Evolutionary conservation across 441 rosid species (phyloP), one percentile per base, ranked within the genome.

Genomic region (Mallotus repandus): DNA sequence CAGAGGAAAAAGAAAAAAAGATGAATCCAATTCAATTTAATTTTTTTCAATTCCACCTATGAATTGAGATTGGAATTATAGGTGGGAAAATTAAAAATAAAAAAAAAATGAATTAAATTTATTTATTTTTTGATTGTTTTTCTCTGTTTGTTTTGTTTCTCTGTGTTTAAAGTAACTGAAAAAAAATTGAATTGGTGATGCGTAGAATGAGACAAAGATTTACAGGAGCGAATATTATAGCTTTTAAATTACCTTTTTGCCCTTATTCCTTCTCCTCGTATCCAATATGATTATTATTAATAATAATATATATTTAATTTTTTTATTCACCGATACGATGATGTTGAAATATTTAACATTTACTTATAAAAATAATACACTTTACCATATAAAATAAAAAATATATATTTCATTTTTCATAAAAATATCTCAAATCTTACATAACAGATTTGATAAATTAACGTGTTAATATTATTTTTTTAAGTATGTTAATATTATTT

Each of bases 121-220:
- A 7, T 43, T 64, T 54, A 7, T 14, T 18, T 32, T 49, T 67
- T 61, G 12, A 13, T 66, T 25, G 52, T 48, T 54, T 67, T 45
- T 52, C n/a, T 43, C 11, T 25, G 22, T 22, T 59, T 13, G 18
- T 22, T 53, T 11, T 58, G 49, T 29, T 63, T 21, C 48, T 63
- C 67, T 76, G 66, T 62, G 78, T 32, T 65, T 9, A 52, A 71
- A 57, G 7, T 59, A 12, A 22, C 7, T 22, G 2, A 12, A 22
- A 25, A 25, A 10, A 12, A 21, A 21, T 54, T 54, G 21, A 66
- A 58, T 52, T 53, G 13, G 81, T 52, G 67, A 25, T 22, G 58
- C 12, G 60, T 25, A 75, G 45, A 60, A 74, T 49, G 69, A 74
- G 85, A 82, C 85, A 76, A 71, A 74, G 81, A 77, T 79, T 65